Base-by-base conservation (phyloP, 2,329 filamentous ascomycete genomes). In the Pseudopithomyces chartarum region DNA sequence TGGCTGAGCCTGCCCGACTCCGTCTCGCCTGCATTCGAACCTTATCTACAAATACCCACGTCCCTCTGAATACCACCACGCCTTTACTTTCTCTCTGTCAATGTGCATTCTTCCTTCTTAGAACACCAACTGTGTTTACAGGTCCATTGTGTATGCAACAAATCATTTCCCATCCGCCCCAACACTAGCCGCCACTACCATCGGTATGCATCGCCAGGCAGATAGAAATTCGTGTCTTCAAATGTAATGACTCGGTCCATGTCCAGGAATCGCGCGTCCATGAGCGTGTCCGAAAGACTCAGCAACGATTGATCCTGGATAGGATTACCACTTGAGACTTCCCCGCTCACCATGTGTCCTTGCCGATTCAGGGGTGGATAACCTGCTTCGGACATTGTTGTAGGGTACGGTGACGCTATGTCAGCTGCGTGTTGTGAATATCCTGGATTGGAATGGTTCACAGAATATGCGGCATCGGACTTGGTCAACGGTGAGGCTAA, bases 241-340 rank as follows among this genome's bases (percentile, higher is more conserved):
- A 74, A 74, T 2, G 71, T 74, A 17, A 74, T 74, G 0, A 74
- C 71, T 0, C 71, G 65, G 50, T 74, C 71, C 67, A 74, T 68
- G 22, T 66, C 71, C 23, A 72, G 45, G 34, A 71, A 74, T 17
- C 71, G 66, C 10, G 70, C 65, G 32, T 71, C 70, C 67, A 72
- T 72, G 13, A 74, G 67, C 2, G 71, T 65, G 43, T 73, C 71
- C 0, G 68, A 71, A 1, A 74, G 57, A 32, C 59, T 71, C 5
- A 73, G 51, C 3, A 74, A 52, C 7, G 65, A 71, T 33, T 71
- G 65, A 20, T 74, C 71, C 23, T 72, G 69, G 1, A 69, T 46
- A 15, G 66, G 63, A 15, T 60, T 61, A 17, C 38, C 36, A 4
- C 63, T 58, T 34, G 52, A 43, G 17, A 29, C 13, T 19, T 42